A percentile compares a stretch with the other conserved stretches of the same genome.
Evolutionary conservation across 2,329 filamentous ascomycete species (phyloP).

Genomic region (Alternaria infectoria): DNA sequence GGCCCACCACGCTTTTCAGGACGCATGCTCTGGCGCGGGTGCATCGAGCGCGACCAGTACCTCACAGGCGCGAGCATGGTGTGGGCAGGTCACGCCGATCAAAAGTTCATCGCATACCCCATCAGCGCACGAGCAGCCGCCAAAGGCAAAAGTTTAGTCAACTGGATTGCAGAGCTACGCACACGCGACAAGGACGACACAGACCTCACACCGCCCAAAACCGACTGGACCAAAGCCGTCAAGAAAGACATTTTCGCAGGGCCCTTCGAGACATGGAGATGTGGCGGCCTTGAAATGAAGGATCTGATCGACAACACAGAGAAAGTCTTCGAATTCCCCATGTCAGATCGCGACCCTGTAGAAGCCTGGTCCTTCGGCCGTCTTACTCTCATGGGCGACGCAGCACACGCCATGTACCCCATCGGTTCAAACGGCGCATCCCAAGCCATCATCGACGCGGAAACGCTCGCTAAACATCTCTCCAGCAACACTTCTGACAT

Average conservation of each 20-base stretch:
- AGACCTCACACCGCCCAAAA: constrained; percentile 53
- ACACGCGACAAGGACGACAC: constrained; percentile 51
- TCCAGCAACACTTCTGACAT: constrained; percentile 33
- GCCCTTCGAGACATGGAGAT: constrained; percentile 52
- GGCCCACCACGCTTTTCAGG: constrained; percentile 55
- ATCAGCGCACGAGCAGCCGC: constrained; percentile 48
- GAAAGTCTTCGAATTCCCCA: constrained; percentile 55
- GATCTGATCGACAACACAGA: constrained; percentile 53
- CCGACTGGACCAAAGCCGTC: constrained; percentile 54
- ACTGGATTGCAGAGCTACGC: constrained; percentile 57
- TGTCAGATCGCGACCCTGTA: constrained; percentile 55
- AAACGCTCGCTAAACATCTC: constrained; percentile 47
- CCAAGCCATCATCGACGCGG: constrained; percentile 55
- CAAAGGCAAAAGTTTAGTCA: constrained; percentile 51
- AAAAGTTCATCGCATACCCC: constrained; percentile 58
- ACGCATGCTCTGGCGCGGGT: constrained; percentile 56
- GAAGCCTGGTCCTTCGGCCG: constrained; percentile 47
- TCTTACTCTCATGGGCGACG: constrained; percentile 50
- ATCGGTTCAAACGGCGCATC: constrained; percentile 54
- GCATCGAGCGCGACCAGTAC: constrained; percentile 50
- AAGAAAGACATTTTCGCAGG: constrained; percentile 50
- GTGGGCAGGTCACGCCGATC: constrained; percentile 56
- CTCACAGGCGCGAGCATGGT: constrained; percentile 54
- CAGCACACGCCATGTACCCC: constrained; percentile 53
- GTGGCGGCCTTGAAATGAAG: constrained; percentile 52